Percentiles rank a stretch among this genome's conserved stretches.
Evolutionary conservation across 163 green algal genomes (phyloP).

Genomic region (Scenedesmus sp.): DNA sequence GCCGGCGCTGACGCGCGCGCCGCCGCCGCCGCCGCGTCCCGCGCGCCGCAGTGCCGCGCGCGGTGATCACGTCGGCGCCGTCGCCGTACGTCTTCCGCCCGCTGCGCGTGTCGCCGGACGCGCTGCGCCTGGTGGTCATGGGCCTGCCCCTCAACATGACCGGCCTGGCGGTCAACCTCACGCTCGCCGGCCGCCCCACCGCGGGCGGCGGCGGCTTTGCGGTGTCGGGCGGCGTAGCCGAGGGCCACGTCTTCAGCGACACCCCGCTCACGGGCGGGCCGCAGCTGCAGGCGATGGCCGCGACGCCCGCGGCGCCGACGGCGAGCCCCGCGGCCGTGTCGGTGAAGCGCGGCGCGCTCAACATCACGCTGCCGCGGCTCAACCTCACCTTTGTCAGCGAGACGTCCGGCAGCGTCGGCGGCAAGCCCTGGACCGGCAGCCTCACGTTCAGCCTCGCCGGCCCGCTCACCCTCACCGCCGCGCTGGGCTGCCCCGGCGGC

Average conservation of each 20-base stretch:
- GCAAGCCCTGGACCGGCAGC: conserved; percentile 18
- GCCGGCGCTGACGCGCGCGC: too few relatives aligned
- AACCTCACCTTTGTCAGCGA: conserved; percentile 19
- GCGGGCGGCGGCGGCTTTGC: background rate
- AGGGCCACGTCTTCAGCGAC: conserved; percentile 30
- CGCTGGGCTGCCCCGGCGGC: conserved; percentile 22
- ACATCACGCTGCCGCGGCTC: conserved; percentile 27
- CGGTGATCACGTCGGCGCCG: conserved; percentile 19
- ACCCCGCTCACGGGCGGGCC: conserved; percentile 28
- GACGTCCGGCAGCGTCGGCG: conserved; percentile 14
- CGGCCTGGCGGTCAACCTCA: conserved; percentile 33
- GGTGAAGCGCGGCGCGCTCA: background rate
- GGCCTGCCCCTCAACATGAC: conserved; percentile 45
- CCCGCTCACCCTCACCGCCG: background rate
- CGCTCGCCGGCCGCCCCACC: conserved; percentile 5
- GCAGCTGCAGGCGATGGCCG: conserved; percentile 13
- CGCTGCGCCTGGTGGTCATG: conserved; percentile 13
- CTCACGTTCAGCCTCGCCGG: conserved; percentile 24
- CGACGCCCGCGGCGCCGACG: background rate
- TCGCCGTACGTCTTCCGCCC: conserved; percentile 34
- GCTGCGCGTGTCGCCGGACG: conserved; percentile 1
- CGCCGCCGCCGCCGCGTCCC: too few relatives aligned
- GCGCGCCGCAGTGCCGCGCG: background rate
- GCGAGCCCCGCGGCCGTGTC: background rate
- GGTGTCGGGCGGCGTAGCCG: background rate